Conservation (phyloP, 2,329 filamentous ascomycete genomes). For the Cladosporium oxysporum region DNA sequence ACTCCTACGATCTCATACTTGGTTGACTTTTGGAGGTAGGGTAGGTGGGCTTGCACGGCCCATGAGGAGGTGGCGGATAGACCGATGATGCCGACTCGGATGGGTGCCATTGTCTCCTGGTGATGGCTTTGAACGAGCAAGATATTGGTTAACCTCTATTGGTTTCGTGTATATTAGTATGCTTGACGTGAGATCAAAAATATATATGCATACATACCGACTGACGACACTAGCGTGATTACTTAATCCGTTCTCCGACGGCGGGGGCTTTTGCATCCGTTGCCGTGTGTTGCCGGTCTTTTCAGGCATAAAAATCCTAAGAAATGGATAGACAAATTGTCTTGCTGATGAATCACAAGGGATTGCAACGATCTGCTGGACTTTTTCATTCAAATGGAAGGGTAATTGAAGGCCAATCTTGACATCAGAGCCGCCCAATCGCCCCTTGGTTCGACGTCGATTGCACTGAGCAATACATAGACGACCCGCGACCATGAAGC, state of each 20-base stretch:
- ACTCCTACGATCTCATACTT: constrained; percentile 53
- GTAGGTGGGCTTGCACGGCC: constrained; percentile 59
- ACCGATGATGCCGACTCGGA: constrained; percentile 60
- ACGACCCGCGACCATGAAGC: neutral
- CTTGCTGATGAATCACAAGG: neutral
- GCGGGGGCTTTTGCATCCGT: neutral
- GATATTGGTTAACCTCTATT: neutral
- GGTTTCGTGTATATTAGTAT: neutral
- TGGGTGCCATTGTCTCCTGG: constrained; percentile 46
- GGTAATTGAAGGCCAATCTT: neutral
- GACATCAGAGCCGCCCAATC: neutral
- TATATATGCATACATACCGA: neutral
- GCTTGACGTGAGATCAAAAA: neutral
- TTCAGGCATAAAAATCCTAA: neutral
- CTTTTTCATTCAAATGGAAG: neutral
- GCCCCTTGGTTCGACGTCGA: neutral
- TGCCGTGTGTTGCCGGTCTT: neutral
- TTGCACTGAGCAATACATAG: neutral
- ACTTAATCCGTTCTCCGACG: neutral
- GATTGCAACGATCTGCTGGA: neutral
- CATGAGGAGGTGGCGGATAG: constrained; percentile 59
- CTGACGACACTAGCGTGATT: neutral
- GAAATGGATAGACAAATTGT: neutral
- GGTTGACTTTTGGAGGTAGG: constrained; percentile 56
- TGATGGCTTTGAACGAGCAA: neutral